These are phyloP conservation scores for Erodium chrysanthum DNA, from an alignment of 441 rosid genomes.

Conservation along the genomic window DNA sequence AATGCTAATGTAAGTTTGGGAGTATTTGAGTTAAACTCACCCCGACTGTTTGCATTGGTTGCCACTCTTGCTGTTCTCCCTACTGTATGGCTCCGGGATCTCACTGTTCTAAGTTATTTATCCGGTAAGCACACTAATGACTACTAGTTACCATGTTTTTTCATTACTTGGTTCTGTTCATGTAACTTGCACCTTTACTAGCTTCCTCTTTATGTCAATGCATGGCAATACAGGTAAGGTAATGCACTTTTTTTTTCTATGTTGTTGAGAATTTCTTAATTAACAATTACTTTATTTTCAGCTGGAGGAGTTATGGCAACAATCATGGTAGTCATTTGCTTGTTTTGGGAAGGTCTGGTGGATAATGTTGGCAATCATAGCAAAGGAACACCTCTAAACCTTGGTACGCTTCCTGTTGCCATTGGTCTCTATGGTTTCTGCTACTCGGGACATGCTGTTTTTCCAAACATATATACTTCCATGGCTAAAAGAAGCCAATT, in stretches of 20 bases:
- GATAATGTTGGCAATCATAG: constrained; percentile 54
- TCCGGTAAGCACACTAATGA: constrained; percentile 44
- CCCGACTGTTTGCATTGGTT: constrained; percentile 56
- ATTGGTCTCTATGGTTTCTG: constrained; percentile 85
- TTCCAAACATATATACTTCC: constrained; percentile 83
- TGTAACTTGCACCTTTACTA: neutral
- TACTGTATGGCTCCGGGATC: constrained; percentile 85
- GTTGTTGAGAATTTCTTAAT: constrained; percentile 13
- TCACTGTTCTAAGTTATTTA: constrained; percentile 66
- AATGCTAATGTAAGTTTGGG: constrained; percentile 52
- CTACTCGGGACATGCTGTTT: constrained; percentile 91
- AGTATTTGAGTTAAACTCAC: constrained; percentile 42
- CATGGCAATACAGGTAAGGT: neutral
- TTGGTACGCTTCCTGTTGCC: constrained; percentile 71
- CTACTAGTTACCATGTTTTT: neutral
- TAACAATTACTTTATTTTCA: constrained; percentile 24
- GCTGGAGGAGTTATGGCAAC: constrained; percentile 94
- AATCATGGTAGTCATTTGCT: constrained; percentile 58
- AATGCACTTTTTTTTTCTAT: neutral
- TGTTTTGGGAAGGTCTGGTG: constrained; percentile 78
- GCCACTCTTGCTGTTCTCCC: constrained; percentile 73
- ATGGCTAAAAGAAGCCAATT: constrained; percentile 69
- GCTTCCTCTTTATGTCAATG: neutral
- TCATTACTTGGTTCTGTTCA: neutral
- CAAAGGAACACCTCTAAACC: constrained; percentile 51